These are phyloP conservation scores for Beauveria sp. DNA, from an alignment of 2,329 filamentous ascomycete genomes.

Conservation along the genomic window DNA sequence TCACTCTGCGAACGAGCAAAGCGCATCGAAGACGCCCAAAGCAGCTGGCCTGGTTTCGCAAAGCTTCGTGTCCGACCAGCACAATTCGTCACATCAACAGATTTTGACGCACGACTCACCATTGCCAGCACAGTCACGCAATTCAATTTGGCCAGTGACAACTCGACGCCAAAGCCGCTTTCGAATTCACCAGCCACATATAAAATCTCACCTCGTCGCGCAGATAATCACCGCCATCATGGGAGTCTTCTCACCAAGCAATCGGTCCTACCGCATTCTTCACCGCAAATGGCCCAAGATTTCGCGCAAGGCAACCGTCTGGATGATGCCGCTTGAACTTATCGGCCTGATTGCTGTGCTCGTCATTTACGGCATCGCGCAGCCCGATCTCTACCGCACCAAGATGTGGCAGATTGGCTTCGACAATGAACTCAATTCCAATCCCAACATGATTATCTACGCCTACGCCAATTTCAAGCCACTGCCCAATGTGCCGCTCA, in stretches of 20 bases:
- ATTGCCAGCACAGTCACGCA: background rate
- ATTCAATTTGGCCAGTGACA: background rate
- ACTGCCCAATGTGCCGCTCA: constrained; percentile 54
- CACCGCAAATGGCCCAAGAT: constrained; percentile 49
- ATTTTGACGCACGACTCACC: background rate
- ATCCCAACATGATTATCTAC: constrained; percentile 61
- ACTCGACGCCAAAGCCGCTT: background rate
- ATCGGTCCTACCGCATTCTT: constrained; percentile 43
- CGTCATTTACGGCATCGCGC: constrained; percentile 64
- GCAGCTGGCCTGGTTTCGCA: background rate
- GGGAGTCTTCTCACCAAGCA: background rate
- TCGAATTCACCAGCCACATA: background rate
- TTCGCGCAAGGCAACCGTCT: constrained; percentile 48
- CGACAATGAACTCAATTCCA: constrained; percentile 66
- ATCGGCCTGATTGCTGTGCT: constrained; percentile 56
- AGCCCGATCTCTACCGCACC: constrained; percentile 65
- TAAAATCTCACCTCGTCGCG: background rate
- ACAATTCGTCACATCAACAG: background rate
- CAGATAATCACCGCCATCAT: background rate
- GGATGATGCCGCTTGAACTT: constrained; percentile 60
- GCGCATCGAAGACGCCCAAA: background rate
- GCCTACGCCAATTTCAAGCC: constrained; percentile 64
- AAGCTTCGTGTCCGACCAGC: background rate
- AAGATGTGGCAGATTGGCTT: constrained; percentile 67
- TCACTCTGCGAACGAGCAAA: background rate